phyloP scores from a whole-genome alignment of 345 rosid genomes.

The Dipteronia dyeriana region DNA sequence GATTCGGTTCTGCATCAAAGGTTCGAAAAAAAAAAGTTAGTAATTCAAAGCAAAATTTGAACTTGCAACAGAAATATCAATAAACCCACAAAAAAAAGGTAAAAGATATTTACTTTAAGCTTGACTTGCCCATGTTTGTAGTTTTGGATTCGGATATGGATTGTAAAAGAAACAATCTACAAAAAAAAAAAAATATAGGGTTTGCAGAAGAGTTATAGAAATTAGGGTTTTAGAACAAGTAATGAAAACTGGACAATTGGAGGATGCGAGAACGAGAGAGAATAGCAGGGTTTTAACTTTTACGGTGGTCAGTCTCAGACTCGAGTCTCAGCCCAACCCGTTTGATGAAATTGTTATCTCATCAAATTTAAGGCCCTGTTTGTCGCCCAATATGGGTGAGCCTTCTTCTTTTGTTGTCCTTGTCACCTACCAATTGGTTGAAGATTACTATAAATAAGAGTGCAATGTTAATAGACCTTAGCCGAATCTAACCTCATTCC shows the following conservation, averaged over 20 bases:
- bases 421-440: too few relatives aligned
- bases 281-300: too few relatives aligned
- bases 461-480: too few relatives aligned
- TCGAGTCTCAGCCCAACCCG: too few relatives aligned
- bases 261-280: too few relatives aligned
- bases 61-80: neutral
- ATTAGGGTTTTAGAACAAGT: slow-evolving; percentile 2
- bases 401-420: too few relatives aligned
- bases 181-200: neutral
- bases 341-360: too few relatives aligned
- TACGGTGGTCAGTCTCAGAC: neutral
- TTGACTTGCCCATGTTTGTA: slow-evolving; percentile 14
- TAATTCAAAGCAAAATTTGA: neutral
- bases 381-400: too few relatives aligned
- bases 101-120: neutral
- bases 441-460: too few relatives aligned
- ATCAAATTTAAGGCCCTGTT: too few relatives aligned
- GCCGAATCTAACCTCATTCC: too few relatives aligned
- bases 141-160: neutral
- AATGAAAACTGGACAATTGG: too few relatives aligned
- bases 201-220: neutral
- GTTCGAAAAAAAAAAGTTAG: neutral
- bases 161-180: neutral
- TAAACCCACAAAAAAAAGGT: neutral
- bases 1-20: slow-evolving; percentile 10